These are phyloP conservation scores for Trichothecium sympodiale DNA, from an alignment of 2,329 filamentous ascomycete species.

Conservation along the genomic window DNA sequence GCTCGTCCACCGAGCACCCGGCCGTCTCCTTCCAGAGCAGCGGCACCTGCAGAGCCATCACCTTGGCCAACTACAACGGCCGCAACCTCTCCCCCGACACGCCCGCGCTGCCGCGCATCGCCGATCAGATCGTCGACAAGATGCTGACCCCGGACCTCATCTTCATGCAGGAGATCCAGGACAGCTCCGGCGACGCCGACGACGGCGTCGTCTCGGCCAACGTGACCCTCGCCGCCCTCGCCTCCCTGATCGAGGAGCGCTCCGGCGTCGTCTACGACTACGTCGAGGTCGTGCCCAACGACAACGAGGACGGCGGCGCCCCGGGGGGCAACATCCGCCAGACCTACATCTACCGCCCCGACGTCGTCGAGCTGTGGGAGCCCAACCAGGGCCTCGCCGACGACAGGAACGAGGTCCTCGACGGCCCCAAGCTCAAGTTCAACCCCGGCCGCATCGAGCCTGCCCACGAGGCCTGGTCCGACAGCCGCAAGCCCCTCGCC, in stretches of 20 bases:
- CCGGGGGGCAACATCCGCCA: conserved; percentile 62
- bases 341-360: conserved; percentile 58
- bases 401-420: conserved; percentile 46
- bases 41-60: conserved; percentile 48
- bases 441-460: conserved; percentile 63
- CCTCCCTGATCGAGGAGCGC: conserved; percentile 35
- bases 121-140: conserved; percentile 53
- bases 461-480: conserved; percentile 43
- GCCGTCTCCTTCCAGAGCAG: conserved; percentile 41
- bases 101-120: conserved; percentile 43
- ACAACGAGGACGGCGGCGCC: conserved; percentile 53
- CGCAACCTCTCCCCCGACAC: conserved; percentile 54
- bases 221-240: conserved; percentile 45
- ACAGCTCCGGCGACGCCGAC: conserved; percentile 50
- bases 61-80: conserved; percentile 57
- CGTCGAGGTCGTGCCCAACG: conserved; percentile 45
- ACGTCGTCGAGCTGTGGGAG: conserved; percentile 46
- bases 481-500: conserved; percentile 55
- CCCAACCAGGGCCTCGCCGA: conserved; percentile 42
- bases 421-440: conserved; percentile 47
- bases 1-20: conserved; percentile 32
- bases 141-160: conserved; percentile 53
- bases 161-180: conserved; percentile 62
- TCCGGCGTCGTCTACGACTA: conserved; percentile 47
- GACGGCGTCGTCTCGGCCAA: conserved; percentile 47